phyloP scores from a whole-genome alignment of 306 rosid species.

The Pterocarpus santalinus region DNA sequence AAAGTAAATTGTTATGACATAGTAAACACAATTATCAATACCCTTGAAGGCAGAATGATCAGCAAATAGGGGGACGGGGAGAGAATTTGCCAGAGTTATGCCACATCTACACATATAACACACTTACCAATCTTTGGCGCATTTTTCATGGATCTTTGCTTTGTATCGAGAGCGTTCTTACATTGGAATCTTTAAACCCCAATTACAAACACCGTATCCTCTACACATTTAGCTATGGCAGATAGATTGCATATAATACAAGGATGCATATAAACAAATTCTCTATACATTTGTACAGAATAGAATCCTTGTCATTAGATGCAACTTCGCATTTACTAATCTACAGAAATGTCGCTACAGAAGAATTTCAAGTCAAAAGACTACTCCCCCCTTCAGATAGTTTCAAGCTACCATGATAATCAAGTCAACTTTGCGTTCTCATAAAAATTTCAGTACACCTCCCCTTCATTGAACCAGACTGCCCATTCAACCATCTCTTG shows the following conservation, averaged over 20 bases:
- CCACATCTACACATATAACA: not conserved
- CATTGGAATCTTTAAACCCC: not conserved
- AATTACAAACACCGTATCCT: not conserved
- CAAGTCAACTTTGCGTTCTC: slow-evolving; percentile 33
- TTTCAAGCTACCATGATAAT: slow-evolving; percentile 20
- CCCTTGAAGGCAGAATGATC: not conserved
- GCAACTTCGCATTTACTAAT: slow-evolving; percentile 31
- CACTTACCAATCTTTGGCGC: not conserved
- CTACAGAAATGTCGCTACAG: slow-evolving; percentile 47
- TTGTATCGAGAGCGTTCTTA: not conserved
- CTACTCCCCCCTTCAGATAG: slow-evolving; percentile 29
- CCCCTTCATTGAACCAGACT: slow-evolving; percentile 21
- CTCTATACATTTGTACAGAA: slow-evolving; percentile 56
- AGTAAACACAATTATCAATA: not conserved
- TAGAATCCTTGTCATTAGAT: slow-evolving; percentile 35
- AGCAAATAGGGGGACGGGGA: not conserved
- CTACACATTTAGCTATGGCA: slow-evolving; percentile 4
- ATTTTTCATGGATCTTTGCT: not conserved
- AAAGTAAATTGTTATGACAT: not conserved
- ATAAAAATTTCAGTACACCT: slow-evolving; percentile 29
- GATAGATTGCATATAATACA: slow-evolving; percentile 29
- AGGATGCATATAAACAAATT: slow-evolving; percentile 18
- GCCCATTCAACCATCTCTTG: slow-evolving; percentile 10
- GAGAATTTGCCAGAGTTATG: not conserved
- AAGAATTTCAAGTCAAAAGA: slow-evolving; percentile 37